Evolutionary conservation across 2,329 filamentous ascomycete genomes (phyloP), one percentile per base, ranked within the genome.

Genomic region (Claviceps africana): DNA sequence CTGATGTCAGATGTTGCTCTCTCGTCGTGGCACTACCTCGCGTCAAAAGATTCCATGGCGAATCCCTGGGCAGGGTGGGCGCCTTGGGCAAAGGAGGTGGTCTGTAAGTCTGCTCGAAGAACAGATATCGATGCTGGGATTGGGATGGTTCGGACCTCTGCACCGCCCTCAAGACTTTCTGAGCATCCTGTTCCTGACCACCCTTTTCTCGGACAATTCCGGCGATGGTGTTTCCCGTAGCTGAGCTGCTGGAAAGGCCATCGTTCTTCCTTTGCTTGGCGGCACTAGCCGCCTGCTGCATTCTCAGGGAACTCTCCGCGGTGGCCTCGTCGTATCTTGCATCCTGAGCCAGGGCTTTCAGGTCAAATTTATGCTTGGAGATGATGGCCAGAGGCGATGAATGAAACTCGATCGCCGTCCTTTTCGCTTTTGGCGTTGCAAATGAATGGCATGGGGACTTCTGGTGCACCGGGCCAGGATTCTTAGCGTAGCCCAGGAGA

Each of bases 311-410:
- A 55, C 76, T 81, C 17, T 75, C 79, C 50, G 81, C 77, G 1
- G 74, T 74, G 40, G 78, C 77, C 43, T 79, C 71, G 55, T 87
- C 79, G 53, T 75, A 72, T 42, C 73, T 69, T 6, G 81, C 76
- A 59, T 82, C 75, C 46, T 72, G 76, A 42, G 83, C 70, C 9
- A 89, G 71, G 1, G 76, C 72, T 53, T 79, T 78, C 52, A 88
- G 65, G 51, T 83, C 78, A 56, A 82, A 83, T 56, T 77, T 82
- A 64, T 83, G 81, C 59, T 75, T 78, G 17, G 73, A 68, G 45
- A 71, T 70, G 51, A 74, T 65, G 2, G 75, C 70, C 48, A 79
- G 58, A 5, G 78, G 76, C 4, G 77, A 79, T 9, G 65, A 61
- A 52, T 66, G 66, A 42, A 68, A 65, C 33, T 61, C 62, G 9